Evolutionary conservation across 1,139 yeast genomes (phyloP), one percentile per base, ranked within the genome.

Genomic region (Ogataea hybrid): DNA sequence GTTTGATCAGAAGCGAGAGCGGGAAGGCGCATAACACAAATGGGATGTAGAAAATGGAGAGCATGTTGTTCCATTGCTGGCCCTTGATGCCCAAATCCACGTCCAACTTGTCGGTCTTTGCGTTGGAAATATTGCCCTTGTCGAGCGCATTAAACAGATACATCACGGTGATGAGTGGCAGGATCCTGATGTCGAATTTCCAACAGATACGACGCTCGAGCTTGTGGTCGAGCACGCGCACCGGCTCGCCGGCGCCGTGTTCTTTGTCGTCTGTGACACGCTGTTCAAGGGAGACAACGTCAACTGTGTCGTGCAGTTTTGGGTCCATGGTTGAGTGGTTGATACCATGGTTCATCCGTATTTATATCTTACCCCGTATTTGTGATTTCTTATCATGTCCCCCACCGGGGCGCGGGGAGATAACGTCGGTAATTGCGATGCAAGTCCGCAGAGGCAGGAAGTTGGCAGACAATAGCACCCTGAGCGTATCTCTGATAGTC

Each of bases 51-150:
- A 80, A 71, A 37, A 80, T 69, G 5, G 82, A 73, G 43, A 79
- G 67, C 57, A 73, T 65, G 27, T 75, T 68, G 56, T 75, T 75
- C 59, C 75, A 79, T 54, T 79, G 73, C 32, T 61, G 53, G 2
- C 77, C 77, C 4, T 57, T 49, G 43, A 80, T 65, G 3, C 69
- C 64, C 42, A 79, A 59, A 49, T 79, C 84, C 15, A 64, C 67
- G 48, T 71, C 77, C 33, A 80, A 58, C 6, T 81, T 81, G 43
- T 78, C 83, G 21, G 79, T 67, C 48, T 79, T 67, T 0, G 85
- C 85, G 53, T 75, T 71, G 3, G 82, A 82, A 51, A 80, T 76
- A 54, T 77, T 78, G 48, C 77, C 75, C 51, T 84, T 64, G 59
- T 81, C 86, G 45, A 81, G 65, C 6, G 54, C 43, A 29, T 48